These are phyloP conservation scores for Pseudogymnoascus sp. DNA, from an alignment of 2,329 filamentous ascomycete species.

Conservation along the genomic window DNA sequence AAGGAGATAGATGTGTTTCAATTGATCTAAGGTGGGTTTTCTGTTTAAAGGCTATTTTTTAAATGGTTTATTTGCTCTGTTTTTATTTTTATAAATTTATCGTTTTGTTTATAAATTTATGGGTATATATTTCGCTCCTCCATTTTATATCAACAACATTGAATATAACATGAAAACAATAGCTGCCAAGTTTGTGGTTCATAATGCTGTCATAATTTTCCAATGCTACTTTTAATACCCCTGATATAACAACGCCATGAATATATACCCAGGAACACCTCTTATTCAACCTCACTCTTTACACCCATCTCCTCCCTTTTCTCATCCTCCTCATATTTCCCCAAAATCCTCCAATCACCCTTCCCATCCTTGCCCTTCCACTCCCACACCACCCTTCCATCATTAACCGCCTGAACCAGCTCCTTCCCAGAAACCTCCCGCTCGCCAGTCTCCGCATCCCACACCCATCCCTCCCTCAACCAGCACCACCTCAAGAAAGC, in stretches of 20 bases:
- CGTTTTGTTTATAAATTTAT: neutral
- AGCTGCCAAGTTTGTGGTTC: neutral
- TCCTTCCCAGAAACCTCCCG: constrained; percentile 45
- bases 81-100: neutral
- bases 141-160: neutral
- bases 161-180: neutral
- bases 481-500: constrained; percentile 88
- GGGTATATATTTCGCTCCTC: neutral
- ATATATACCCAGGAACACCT: neutral
- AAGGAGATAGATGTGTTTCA: neutral
- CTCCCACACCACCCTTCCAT: constrained; percentile 43
- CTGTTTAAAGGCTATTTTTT: neutral
- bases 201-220: neutral
- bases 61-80: neutral
- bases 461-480: constrained; percentile 77
- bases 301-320: neutral
- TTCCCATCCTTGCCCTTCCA: constrained; percentile 18
- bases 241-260: neutral
- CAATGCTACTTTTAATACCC: neutral
- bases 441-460: constrained; percentile 67
- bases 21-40: neutral
- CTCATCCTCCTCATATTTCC: neutral
- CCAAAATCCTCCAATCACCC: neutral
- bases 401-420: constrained; percentile 49
- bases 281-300: neutral